These are phyloP conservation scores for Ilex asprella DNA, from an alignment of 257 asterid genomes.

Conservation along the genomic window DNA sequence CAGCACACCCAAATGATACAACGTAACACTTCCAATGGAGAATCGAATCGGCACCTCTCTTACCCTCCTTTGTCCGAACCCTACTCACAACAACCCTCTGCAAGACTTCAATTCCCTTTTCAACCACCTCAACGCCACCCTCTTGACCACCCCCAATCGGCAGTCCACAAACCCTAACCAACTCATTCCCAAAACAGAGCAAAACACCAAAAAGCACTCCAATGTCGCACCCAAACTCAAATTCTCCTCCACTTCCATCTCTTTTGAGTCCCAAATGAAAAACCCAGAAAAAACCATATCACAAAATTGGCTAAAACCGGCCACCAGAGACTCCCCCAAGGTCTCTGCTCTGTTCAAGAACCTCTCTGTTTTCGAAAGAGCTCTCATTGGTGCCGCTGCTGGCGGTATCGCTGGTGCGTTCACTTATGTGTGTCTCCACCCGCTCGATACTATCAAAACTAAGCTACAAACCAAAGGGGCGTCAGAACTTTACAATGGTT, in stretches of 20 bases:
- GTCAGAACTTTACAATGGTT: conserved; percentile 67
- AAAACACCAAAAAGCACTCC: conserved; percentile 5
- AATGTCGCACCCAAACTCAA: conserved; percentile 17
- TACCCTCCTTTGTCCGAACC: conserved; percentile 31
- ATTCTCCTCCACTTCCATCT: conserved; percentile 60
- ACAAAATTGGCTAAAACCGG: conserved; percentile 52
- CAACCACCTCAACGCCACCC: conserved; percentile 52
- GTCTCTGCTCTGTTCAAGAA: conserved; percentile 63
- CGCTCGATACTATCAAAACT: conserved; percentile 87
- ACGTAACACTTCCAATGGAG: conserved; percentile 37
- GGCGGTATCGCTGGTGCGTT: conserved; percentile 98
- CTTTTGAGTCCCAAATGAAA: conserved; percentile 29
- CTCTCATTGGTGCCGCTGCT: conserved; percentile 66
- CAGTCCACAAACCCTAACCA: conserved; percentile 15
- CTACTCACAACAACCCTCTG: conserved; percentile 18
- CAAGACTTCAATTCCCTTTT: conserved; percentile 59
- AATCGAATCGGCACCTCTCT: conserved; percentile 37
- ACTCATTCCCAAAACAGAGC: conserved; percentile 5
- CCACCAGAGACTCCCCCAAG: conserved; percentile 49
- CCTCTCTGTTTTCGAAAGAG: conserved; percentile 75
- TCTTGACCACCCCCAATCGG: conserved; percentile 35
- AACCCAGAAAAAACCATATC: conserved; percentile 28
- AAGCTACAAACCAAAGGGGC: conserved; percentile 98
- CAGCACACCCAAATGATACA: not conserved
- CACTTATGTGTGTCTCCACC: conserved; percentile 88